Evolutionary conservation across 768 basidiomycete genomes (phyloP).

Genomic region (Podaxis mareebaensis): DNA sequence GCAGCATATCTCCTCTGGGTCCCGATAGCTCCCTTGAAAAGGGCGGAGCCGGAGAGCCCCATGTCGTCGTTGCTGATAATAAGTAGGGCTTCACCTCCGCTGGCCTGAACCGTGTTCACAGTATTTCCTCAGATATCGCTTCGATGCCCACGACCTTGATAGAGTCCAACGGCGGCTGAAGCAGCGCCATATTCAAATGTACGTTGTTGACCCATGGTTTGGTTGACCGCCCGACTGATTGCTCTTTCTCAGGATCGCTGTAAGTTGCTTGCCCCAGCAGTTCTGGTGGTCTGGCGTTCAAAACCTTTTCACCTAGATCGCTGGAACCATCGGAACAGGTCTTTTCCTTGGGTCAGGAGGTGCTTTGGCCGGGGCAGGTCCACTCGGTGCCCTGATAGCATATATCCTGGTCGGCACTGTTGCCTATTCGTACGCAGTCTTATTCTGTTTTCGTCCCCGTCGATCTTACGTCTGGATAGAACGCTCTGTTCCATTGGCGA

Average conservation of each 20-base stretch:
- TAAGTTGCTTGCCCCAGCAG: slow-evolving; percentile 30
- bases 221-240: neutral
- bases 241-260: slow-evolving; percentile 54
- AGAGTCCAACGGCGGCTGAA: slow-evolving; percentile 71
- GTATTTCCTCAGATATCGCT: slow-evolving; percentile 34
- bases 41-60: slow-evolving; percentile 12
- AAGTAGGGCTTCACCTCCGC: slow-evolving; percentile 3
- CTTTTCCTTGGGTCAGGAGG: slow-evolving; percentile 72
- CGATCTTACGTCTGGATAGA: slow-evolving; percentile 25
- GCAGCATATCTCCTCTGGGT: slow-evolving; percentile 17
- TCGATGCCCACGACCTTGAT: slow-evolving; percentile 67
- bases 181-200: slow-evolving; percentile 83
- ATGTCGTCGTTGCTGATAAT: slow-evolving; percentile 18
- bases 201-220: slow-evolving; percentile 23
- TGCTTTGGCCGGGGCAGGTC: slow-evolving; percentile 61
- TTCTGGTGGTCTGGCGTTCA: neutral
- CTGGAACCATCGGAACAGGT: slow-evolving; percentile 76
- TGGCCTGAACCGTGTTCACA: neutral
- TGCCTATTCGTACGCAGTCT: slow-evolving; percentile 55
- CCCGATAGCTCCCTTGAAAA: slow-evolving; percentile 23
- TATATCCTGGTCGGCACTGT: slow-evolving; percentile 66
- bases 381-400: slow-evolving; percentile 65
- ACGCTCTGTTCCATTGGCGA: slow-evolving; percentile 71
- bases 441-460: neutral
- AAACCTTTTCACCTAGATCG: slow-evolving; percentile 43